phyloP scores from a whole-genome alignment of 2,329 filamentous ascomycete species.

The Clonostachys solani region DNA sequence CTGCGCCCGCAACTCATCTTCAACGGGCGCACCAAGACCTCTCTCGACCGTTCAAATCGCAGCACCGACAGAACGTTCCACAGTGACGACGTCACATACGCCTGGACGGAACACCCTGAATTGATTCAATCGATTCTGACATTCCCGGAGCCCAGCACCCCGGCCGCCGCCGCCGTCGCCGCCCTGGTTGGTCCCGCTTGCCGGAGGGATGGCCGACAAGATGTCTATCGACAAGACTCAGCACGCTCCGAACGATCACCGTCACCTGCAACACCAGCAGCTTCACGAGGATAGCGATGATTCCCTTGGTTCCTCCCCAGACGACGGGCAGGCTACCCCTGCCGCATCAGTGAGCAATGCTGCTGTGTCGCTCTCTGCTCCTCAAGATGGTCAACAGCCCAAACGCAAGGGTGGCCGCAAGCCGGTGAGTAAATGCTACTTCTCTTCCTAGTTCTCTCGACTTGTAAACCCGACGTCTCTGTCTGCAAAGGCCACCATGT shows the following conservation, averaged over 20 bases:
- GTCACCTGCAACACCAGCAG: constrained; percentile 23
- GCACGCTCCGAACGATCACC: constrained; percentile 16
- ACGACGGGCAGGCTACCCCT: constrained; percentile 40
- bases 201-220: constrained; percentile 57
- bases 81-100: constrained; percentile 2
- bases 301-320: constrained; percentile 56
- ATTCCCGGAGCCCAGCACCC: constrained; percentile 4
- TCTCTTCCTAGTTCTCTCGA: too few species aligned
- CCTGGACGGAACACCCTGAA: background rate
- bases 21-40: constrained; percentile 23
- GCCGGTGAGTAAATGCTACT: constrained; percentile 58
- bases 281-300: constrained; percentile 56
- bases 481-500: too few species aligned
- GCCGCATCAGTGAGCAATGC: constrained; percentile 18
- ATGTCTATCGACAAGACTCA: constrained; percentile 61
- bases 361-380: constrained; percentile 13
- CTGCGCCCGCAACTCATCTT: constrained; percentile 29
- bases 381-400: constrained; percentile 59
- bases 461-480: too few species aligned
- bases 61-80: constrained; percentile 7
- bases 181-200: constrained; percentile 12
- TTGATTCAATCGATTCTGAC: background rate
- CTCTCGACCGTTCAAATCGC: constrained; percentile 12
- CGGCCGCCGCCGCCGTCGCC: constrained; percentile 33
- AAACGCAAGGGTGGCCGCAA: constrained; percentile 98